phyloP scores from a whole-genome alignment of 768 basidiomycete genomes.

The Suillus brevipes region DNA sequence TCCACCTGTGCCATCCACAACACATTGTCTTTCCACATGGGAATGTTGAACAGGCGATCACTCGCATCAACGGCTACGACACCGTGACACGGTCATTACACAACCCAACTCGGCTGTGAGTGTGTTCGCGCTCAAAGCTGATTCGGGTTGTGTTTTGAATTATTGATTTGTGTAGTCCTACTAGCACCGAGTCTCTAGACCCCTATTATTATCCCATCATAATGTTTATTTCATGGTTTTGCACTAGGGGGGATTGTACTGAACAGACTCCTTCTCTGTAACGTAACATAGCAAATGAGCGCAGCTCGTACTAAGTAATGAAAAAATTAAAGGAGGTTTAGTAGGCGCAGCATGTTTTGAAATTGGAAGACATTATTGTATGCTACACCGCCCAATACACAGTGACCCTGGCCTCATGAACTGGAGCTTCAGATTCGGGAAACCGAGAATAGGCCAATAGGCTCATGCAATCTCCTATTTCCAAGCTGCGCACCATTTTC shows the following conservation, averaged over 20 bases:
- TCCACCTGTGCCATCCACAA: too few relatives aligned
- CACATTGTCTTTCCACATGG: background rate
- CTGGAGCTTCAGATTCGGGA: background rate
- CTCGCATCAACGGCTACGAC: background rate
- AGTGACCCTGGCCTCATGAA: constrained; percentile 8
- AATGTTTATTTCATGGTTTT: background rate
- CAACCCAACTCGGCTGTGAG: too few relatives aligned
- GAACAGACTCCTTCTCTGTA: background rate
- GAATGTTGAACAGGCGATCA: background rate
- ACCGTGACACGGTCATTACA: background rate
- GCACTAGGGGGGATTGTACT: background rate
- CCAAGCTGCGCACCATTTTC: background rate
- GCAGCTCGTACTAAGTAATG: background rate
- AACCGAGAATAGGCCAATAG: background rate
- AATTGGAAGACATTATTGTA: too few relatives aligned
- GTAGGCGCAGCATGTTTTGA: background rate
- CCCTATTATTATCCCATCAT: background rate
- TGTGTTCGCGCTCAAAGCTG: background rate
- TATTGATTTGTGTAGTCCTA: background rate
- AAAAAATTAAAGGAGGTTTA: background rate
- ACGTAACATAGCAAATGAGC: background rate
- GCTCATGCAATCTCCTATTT: constrained; percentile 5
- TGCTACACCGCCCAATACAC: constrained; percentile 15
- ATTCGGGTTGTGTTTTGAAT: background rate
- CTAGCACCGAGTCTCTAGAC: background rate